Percentiles rank a stretch among this genome's conserved stretches.
Conservation (phyloP, 2,329 filamentous ascomycete genomes). For the Magnaporthales sp. region DNA sequence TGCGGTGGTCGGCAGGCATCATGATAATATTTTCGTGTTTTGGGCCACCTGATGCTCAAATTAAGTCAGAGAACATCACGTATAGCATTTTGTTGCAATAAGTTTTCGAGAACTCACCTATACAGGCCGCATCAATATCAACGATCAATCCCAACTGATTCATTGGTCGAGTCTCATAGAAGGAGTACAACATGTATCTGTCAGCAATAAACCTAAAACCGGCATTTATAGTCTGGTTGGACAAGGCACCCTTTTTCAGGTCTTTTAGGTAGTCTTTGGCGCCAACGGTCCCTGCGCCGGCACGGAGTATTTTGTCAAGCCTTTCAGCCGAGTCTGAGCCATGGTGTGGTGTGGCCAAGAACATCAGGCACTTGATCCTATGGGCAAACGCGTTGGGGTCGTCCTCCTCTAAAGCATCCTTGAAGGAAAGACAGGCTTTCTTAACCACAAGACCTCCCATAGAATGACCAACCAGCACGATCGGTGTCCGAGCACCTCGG, state of each 20-base stretch:
- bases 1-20: constrained; percentile 24
- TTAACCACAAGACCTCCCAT: constrained; percentile 35
- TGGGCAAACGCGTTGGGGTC: constrained; percentile 20
- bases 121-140: constrained; percentile 2
- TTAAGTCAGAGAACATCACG: no score
- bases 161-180: constrained; percentile 23
- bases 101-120: neutral
- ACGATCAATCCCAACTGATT: constrained; percentile 4
- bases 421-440: constrained; percentile 25
- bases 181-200: constrained; percentile 29
- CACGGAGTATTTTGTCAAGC: constrained; percentile 14
- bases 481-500: constrained; percentile 18
- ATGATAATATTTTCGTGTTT: neutral
- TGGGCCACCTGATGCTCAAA: neutral
- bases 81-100: neutral
- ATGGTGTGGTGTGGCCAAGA: constrained; percentile 31
- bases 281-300: constrained; percentile 8
- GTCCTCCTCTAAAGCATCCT: constrained; percentile 11
- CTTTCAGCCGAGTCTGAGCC: constrained; percentile 26
- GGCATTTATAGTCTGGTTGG: constrained; percentile 30
- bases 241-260: constrained; percentile 11
- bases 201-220: constrained; percentile 29
- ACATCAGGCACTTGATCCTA: constrained; percentile 25
- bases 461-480: constrained; percentile 34
- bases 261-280: constrained; percentile 15